Base-by-base conservation (phyloP, 768 basidiomycete genomes). In the Sistotremastrum suecicum region DNA sequence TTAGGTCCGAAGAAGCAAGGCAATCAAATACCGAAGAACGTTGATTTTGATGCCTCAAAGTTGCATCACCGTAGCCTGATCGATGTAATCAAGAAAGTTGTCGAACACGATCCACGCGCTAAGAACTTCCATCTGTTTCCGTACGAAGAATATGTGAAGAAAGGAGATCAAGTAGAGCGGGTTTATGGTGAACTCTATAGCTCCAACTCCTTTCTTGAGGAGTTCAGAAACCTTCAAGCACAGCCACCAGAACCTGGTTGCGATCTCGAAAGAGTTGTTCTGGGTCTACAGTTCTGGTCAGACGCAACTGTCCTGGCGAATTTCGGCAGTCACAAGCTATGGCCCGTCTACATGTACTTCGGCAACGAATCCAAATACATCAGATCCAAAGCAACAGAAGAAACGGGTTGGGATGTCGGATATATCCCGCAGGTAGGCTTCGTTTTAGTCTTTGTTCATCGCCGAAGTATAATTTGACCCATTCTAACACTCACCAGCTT, bases 161-260 rank as follows among this genome's bases (percentile, higher is more conserved):
- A n/a, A n/a, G n/a, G n/a, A n/a, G n/a, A n/a, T n/a, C n/a, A n/a
- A n/a, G n/a, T n/a, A n/a, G n/a, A 56, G 34, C 43, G 48, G 0
- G n/a, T 60, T 0, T 55, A 56, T 9, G 55, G 58, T 31, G 53
- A 61, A 12, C 39, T 59, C 3, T 61, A 58, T 41, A 54, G 50
- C 0, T 59, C 58, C 0, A 49, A 56, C 34, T 47, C 53, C 0
- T 58, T 57, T 48, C 51, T 53, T 5, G 11, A 37, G 1, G 57
- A 54, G 10, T 50, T 53, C 5, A 39, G 54, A 3, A 49, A 59
- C 0, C 1, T 61, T 7, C 55, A 59, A n/a, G 5, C 37, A 2
- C 33, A 49, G 2, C 54, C 47, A 1, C 9, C 42, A 7, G 39
- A 51, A 28, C 50, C 49, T 5, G 46, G 35, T 0, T 39, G 51